A percentile compares a stretch with the other conserved stretches of the same genome.
phyloP scores from a whole-genome alignment of 202 grass and related monocot genomes.

The Panicum virgatum region DNA sequence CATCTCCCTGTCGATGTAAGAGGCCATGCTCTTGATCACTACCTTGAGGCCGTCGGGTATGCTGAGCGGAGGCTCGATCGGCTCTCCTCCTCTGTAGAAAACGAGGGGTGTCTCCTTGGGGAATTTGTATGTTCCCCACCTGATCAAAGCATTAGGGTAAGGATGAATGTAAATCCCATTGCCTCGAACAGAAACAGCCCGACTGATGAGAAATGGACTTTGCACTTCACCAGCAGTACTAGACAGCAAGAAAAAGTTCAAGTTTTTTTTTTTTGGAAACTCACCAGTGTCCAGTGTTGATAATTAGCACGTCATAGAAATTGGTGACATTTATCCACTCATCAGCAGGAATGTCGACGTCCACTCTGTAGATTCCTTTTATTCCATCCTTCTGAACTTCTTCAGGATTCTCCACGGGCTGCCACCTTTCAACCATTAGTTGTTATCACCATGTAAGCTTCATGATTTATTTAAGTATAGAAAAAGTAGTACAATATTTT shows the following conservation, averaged over 20 bases:
- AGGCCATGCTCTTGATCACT: constrained; percentile 70
- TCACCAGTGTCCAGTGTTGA: constrained; percentile 98
- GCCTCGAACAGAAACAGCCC: no score
- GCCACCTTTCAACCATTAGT: constrained; percentile 86
- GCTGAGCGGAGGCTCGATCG: constrained; percentile 65
- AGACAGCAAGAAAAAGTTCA: background rate
- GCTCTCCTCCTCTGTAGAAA: constrained; percentile 70
- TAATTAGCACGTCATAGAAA: constrained; percentile 83
- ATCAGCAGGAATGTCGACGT: constrained; percentile 72
- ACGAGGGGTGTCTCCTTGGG: constrained; percentile 79
- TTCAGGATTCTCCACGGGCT: constrained; percentile 52
- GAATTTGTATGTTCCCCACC: constrained; percentile 95
- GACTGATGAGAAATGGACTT: no score
- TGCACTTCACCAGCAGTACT: no score
- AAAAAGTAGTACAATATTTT: background rate
- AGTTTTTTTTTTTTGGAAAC: background rate
- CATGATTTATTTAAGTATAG: constrained; percentile 16
- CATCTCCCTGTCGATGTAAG: constrained; percentile 74
- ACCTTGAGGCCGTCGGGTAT: constrained; percentile 66
- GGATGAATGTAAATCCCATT: background rate
- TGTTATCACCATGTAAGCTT: constrained; percentile 52
- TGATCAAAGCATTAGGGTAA: constrained; percentile 16
- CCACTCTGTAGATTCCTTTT: constrained; percentile 71
- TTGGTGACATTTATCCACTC: constrained; percentile 75
- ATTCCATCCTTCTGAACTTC: constrained; percentile 55